These are phyloP conservation scores for Lachnellula occidentalis DNA, from an alignment of 2,329 filamentous ascomycete genomes.

Conservation along the genomic window DNA sequence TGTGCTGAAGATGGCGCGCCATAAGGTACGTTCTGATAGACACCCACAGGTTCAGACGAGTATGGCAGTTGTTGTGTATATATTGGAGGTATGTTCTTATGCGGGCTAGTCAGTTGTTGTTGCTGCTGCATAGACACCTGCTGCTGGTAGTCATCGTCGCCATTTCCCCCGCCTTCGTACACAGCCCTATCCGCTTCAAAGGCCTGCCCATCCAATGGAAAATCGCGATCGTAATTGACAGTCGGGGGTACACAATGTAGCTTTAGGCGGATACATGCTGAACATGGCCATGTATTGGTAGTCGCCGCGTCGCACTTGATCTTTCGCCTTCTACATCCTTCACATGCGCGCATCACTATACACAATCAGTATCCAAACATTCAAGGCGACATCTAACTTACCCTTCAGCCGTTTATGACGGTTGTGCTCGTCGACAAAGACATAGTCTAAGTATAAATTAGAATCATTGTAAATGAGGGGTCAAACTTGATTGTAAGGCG, in stretches of 20 bases:
- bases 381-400: slow-evolving; percentile 36
- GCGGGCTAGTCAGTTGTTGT: slow-evolving; percentile 31
- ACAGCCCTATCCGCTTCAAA: slow-evolving; percentile 47
- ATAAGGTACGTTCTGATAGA: slow-evolving; percentile 37
- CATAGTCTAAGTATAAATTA: slow-evolving; percentile 68
- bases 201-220: slow-evolving; percentile 26
- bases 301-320: slow-evolving; percentile 98
- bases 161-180: slow-evolving; percentile 39
- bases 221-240: slow-evolving; percentile 31
- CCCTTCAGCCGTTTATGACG: slow-evolving; percentile 94
- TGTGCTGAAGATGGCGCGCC: slow-evolving; percentile 37
- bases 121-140: slow-evolving; percentile 45
- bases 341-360: slow-evolving; percentile 94
- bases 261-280: slow-evolving; percentile 86
- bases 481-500: slow-evolving; percentile 30
- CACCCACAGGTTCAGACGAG: slow-evolving; percentile 31
- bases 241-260: slow-evolving; percentile 82
- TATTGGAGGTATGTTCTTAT: slow-evolving; percentile 35
- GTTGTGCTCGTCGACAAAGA: slow-evolving; percentile 98
- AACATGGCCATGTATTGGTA: slow-evolving; percentile 96
- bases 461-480: slow-evolving; percentile 12
- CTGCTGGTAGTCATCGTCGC: slow-evolving; percentile 46
- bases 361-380: slow-evolving; percentile 16
- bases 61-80: slow-evolving; percentile 49
- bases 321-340: slow-evolving; percentile 89